Base-by-base conservation (phyloP, 108 stramenopile genomes). In the Aureococcus anophagefferens region DNA sequence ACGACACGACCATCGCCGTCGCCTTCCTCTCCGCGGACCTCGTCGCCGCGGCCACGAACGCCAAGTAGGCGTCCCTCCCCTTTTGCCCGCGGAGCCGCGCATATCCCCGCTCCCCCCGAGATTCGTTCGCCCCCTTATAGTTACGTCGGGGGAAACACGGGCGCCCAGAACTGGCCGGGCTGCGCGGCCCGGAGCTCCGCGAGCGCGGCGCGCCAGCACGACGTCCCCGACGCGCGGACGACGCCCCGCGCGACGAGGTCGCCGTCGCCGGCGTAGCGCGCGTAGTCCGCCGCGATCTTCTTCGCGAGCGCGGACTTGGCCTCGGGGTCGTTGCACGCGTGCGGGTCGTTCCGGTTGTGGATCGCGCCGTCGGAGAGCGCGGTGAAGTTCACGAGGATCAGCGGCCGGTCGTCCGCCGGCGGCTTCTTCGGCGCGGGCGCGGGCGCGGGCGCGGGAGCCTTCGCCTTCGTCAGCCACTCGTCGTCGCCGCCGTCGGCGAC, bases 1-100 rank as follows among this genome's bases (percentile, higher is more conserved):
- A 98, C 73, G 97, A 98, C 85, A 98, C 95, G 29, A 98, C 97
- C 33, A 88, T 98, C 66, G 92, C 93, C 82, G 92, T 94, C 68
- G 97, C 97, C 46, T 94, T 92, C 75, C 69, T 98, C 35, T 90
- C 89, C 76, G 87, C 80, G 64, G 90, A 88, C 85, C 90, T 40
- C 37, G n/a, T n/a, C n/a, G n/a, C n/a, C n/a, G n/a, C n/a, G n/a
- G n/a, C n/a, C n/a, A n/a, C n/a, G n/a, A n/a, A n/a, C n/a, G n/a
- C n/a, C n/a, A n/a, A n/a, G n/a, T n/a, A n/a, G n/a, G n/a, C n/a
- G n/a, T n/a, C n/a, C n/a, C n/a, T n/a, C n/a, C n/a, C n/a, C n/a
- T n/a, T n/a, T n/a, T n/a, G n/a, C n/a, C n/a, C n/a, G n/a, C n/a
- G n/a, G n/a, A n/a, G n/a, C n/a, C n/a, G n/a, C n/a, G n/a, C n/a